Base-by-base conservation (phyloP, 140 eudicot species). In the Anethum foeniculum region DNA sequence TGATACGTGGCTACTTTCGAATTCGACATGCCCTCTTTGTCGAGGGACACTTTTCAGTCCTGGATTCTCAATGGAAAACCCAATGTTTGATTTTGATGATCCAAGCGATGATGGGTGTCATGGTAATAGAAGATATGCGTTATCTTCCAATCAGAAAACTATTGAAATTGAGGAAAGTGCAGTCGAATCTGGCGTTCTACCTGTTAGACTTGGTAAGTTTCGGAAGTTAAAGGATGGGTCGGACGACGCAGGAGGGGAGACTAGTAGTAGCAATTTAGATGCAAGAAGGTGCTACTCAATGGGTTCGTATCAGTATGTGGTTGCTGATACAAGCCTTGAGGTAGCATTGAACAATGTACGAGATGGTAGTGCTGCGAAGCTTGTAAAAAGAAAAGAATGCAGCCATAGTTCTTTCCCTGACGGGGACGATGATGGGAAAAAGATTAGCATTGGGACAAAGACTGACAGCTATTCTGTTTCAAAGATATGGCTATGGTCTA, bases 401-500 rank as follows among this genome's bases (percentile, higher is more conserved):
- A 43, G 25, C 76, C 51, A 78, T 30, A 85, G 83, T 82, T 64
- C 79, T 76, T 19, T 71, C 16, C n/a, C 27, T 76, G 90, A 84
- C 76, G 90, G 79, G 76, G 90, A 80, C 77, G 47, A 51, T 34
- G 97, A 92, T 48, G 97, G 97, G 79, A 92, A 92, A 85, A 95
- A 85, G 93, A 92, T 95, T 30, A 79, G 80, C 81, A 85, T 90
- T 79, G 91, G 97, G 47, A 83, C 94, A 6, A 94, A 87, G 87
- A 90, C 92, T 1, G 99, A 94, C 83, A 94, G 99, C 74, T 92
- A 90, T 74, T 94, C 99, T 30, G 97, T 94, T 82, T 94, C 99
- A 30, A 92, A 94, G 93, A 94, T 92, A 54, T 94, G 99, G 99
- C 87, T 90, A 27, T 94, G 99, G 99, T 82, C 96, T 60, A 94